These are phyloP conservation scores for Hydnomerulius pinastri DNA, from an alignment of 768 basidiomycete species.

Conservation along the genomic window DNA sequence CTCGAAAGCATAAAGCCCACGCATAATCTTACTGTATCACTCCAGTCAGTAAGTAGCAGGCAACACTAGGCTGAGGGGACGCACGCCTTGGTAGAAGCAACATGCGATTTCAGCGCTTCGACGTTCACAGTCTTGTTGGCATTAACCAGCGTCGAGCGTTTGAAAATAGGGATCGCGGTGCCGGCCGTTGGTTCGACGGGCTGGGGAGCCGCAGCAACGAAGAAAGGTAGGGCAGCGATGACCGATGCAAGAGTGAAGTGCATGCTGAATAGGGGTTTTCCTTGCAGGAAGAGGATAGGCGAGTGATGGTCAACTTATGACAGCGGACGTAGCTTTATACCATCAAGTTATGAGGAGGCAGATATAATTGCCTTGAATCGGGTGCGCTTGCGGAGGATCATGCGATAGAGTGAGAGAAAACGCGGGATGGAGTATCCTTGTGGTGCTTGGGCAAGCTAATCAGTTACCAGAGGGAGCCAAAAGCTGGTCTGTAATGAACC, in stretches of 20 bases:
- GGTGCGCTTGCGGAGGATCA: no score
- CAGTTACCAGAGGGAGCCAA: no score
- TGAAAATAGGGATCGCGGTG: conserved; percentile 7
- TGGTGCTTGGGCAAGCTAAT: no score
- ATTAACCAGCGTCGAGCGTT: conserved; percentile 8
- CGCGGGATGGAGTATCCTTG: no score
- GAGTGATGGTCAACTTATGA: no score
- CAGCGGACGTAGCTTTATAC: no score
- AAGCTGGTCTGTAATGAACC: no score
- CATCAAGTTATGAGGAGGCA: no score
- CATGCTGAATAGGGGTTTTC: conserved; percentile 6
- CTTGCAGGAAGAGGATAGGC: neutral
- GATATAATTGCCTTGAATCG: no score
- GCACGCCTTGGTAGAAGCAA: conserved; percentile 7
- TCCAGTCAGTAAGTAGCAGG: neutral
- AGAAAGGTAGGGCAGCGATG: conserved; percentile 3
- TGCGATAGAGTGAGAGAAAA: no score
- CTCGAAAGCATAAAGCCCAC: conserved; percentile 1
- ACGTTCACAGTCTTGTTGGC: conserved; percentile 3
- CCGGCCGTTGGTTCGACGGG: neutral
- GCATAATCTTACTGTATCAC: conserved; percentile 1
- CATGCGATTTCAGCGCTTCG: conserved; percentile 11
- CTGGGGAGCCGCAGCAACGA: conserved; percentile 11
- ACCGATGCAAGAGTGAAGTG: conserved; percentile 5
- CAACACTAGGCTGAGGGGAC: neutral